Percentiles rank a stretch among this genome's conserved stretches.
Evolutionary conservation across 257 asterid genomes (phyloP).

Genomic region (Solanum pimpinellifolium): DNA sequence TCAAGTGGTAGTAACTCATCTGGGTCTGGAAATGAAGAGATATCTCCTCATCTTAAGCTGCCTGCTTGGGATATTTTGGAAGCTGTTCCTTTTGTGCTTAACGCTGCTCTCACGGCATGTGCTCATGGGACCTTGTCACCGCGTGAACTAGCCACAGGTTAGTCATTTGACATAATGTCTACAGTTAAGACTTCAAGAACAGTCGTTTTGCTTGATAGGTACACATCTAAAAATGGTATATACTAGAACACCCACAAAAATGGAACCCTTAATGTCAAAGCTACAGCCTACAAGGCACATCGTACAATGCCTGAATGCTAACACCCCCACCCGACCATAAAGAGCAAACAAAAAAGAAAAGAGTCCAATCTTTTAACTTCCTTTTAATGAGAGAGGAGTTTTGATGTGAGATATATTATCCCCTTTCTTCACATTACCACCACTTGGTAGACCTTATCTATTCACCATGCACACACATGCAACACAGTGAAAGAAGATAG

Average conservation of each 20-base stretch:
- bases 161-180: background rate
- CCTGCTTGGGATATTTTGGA: slow-evolving; percentile 99
- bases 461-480: background rate
- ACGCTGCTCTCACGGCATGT: slow-evolving; percentile 93
- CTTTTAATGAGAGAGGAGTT: no score
- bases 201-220: background rate
- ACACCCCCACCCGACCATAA: background rate
- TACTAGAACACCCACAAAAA: background rate
- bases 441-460: background rate
- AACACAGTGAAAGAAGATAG: background rate
- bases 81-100: slow-evolving; percentile 92
- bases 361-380: background rate
- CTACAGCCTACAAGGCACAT: background rate
- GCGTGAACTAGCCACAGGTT: slow-evolving; percentile 94
- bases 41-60: slow-evolving; percentile 46
- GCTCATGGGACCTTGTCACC: slow-evolving; percentile 87
- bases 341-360: background rate
- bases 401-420: background rate
- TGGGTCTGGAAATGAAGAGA: slow-evolving; percentile 57
- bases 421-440: background rate
- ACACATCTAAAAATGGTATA: background rate
- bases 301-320: background rate
- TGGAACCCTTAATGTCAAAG: background rate
- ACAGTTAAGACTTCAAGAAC: background rate
- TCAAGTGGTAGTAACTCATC: slow-evolving; percentile 74